A percentile compares a stretch with the other conserved stretches of the same genome.
Evolutionary conservation across 2,329 filamentous ascomycete species (phyloP).

Genomic region (Verticillium nonalfalfae): DNA sequence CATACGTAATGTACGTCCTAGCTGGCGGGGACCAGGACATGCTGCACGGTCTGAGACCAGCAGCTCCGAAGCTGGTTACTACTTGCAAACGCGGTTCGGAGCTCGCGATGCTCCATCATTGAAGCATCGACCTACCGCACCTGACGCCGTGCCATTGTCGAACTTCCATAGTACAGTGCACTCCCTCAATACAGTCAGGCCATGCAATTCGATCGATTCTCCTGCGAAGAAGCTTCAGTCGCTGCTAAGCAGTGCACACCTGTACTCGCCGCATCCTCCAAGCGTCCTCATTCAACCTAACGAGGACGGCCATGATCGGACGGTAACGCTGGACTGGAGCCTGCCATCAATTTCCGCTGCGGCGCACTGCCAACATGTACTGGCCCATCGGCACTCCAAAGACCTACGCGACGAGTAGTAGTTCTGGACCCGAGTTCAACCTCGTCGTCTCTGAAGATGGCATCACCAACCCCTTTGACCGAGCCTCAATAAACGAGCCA

Average conservation of each 20-base stretch:
- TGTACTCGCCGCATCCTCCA: background rate
- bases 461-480: slow-evolving; percentile 28
- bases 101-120: background rate
- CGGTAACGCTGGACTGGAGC: background rate
- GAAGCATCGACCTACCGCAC: background rate
- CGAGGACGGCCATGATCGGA: background rate
- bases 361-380: slow-evolving; percentile 60
- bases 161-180: background rate
- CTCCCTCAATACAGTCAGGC: background rate
- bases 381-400: slow-evolving; percentile 83
- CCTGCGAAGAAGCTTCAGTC: background rate
- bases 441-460: slow-evolving; percentile 56
- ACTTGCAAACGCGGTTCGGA: background rate
- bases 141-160: background rate
- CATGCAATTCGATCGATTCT: background rate
- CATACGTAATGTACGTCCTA: background rate
- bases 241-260: background rate
- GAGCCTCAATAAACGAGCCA: slow-evolving; percentile 20
- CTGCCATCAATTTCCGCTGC: background rate
- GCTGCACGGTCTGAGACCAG: background rate
- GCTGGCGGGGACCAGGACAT: no score
- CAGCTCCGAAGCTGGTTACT: background rate
- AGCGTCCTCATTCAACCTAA: background rate
- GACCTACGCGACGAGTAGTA: slow-evolving; percentile 73
- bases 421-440: slow-evolving; percentile 43